These are phyloP conservation scores for Puccinellia tenuiflora DNA, from an alignment of 176 grass and related monocot species.

Conservation along the genomic window DNA sequence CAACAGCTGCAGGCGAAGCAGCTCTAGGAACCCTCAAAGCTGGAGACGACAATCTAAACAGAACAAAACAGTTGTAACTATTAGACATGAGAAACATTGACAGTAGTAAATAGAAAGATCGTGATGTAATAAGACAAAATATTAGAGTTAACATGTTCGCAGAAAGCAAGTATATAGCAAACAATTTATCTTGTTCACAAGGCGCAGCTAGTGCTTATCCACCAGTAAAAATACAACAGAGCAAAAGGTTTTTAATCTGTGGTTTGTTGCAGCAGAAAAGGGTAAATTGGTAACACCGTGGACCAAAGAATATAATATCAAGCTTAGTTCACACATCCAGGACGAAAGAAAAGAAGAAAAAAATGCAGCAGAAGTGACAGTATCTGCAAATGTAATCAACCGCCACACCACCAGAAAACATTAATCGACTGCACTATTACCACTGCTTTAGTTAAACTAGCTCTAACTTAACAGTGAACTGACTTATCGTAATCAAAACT, in stretches of 20 bases:
- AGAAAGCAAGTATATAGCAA: conserved; percentile 1
- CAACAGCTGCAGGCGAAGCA: conserved; percentile 63
- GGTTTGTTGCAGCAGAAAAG: neutral
- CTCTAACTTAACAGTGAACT: neutral
- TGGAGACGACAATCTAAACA: conserved; percentile 38
- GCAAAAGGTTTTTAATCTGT: neutral
- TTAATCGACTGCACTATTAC: neutral
- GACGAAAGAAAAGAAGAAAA: neutral
- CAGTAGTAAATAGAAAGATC: neutral
- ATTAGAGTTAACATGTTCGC: neutral
- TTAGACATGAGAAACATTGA: neutral
- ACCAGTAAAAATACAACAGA: neutral
- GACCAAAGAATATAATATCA: neutral
- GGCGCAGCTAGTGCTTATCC: neutral
- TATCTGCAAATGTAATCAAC: neutral
- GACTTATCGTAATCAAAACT: neutral
- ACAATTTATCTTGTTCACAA: neutral
- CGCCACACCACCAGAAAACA: neutral
- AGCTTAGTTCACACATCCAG: neutral
- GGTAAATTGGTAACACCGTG: neutral
- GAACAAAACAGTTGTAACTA: conserved; percentile 23
- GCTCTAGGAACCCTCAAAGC: conserved; percentile 59
- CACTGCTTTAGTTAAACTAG: conserved; percentile 2
- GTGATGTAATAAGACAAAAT: neutral
- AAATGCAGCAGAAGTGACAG: neutral